Percentiles rank a stretch among this genome's conserved stretches.
Evolutionary conservation across 495 filamentous ascomycete species (phyloP).

Genomic region (Xylaria flabelliformis): DNA sequence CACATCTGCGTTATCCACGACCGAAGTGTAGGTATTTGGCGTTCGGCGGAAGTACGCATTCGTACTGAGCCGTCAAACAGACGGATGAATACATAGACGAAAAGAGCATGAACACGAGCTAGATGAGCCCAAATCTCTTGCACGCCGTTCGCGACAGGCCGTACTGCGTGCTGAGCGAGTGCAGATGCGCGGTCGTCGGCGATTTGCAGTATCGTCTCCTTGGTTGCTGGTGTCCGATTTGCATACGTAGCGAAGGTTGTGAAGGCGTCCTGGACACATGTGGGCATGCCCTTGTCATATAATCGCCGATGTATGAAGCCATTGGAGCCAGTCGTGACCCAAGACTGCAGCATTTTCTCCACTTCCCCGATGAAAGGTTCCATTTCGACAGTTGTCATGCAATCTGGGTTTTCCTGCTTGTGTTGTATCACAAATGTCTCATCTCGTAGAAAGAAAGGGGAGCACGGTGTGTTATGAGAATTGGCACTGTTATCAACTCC

Average conservation of each 20-base stretch:
- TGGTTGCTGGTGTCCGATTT: conserved; percentile 27
- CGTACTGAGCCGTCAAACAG: conserved; percentile 38
- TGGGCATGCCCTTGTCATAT: conserved; percentile 40
- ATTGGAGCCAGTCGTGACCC: conserved; percentile 36
- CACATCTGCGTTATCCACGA: conserved; percentile 18
- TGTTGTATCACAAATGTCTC: conserved; percentile 35
- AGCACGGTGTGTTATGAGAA: conserved; percentile 15
- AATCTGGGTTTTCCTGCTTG: conserved; percentile 15
- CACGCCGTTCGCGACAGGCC: conserved; percentile 2
- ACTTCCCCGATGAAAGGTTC: conserved; percentile 37
- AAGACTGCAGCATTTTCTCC: conserved; percentile 35
- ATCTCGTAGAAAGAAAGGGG: conserved; percentile 33
- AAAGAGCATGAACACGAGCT: conserved; percentile 44
- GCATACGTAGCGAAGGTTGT: conserved; percentile 39
- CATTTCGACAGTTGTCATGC: conserved; percentile 26
- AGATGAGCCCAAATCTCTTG: conserved; percentile 40
- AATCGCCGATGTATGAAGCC: conserved; percentile 50
- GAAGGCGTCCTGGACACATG: conserved; percentile 40
- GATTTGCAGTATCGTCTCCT: conserved; percentile 38
- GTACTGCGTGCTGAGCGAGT: neutral
- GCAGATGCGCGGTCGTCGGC: conserved; percentile 28
- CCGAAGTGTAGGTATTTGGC: conserved; percentile 20
- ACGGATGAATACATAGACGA: conserved; percentile 48
- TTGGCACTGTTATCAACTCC: conserved; percentile 12
- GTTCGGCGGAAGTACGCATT: conserved; percentile 28